Base-by-base conservation (phyloP, 2,329 filamentous ascomycete species). In the Coleophoma eucalyptorum region DNA sequence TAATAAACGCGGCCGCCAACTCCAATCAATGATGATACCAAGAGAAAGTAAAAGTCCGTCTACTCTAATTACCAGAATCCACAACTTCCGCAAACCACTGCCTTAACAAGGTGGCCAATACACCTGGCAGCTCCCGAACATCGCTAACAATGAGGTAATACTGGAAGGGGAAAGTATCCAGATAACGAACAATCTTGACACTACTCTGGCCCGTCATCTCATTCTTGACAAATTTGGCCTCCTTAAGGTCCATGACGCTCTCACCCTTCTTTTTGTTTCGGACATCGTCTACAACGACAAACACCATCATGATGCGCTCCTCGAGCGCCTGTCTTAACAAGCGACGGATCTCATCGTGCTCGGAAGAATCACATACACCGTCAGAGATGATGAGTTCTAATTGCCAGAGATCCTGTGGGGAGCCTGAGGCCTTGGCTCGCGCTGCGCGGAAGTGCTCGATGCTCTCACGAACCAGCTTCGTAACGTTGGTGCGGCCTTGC, bases 241-340 rank as follows among this genome's bases (percentile, higher is more conserved):
- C 87, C 67, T 91, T 90, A 62, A 97, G 77, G 66, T 97, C 91
- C 62, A 97, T 71, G 54, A 99, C 95, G 61, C 84, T 88, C 54
- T 83, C 78, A 43, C 77, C 78, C 46, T 75, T 71, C 58, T 76
- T 75, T 56, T 76, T 73, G 20, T 69, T 69, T 51, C 71, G 70
- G 19, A 75, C 64, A 42, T 82, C 77, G 73, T 99, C 94, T 65
- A 99, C 90, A 62, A 99, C 88, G 61, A 99, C 90, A 68, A 99
- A 99, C 5, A 99, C 93, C 56, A 97, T 85, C 90, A 99, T 97
- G 65, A 99, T 95, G 15, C 91, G 80, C 71, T 97, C 90, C 68
- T 97, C 92, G 63, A 91, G 84, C 1, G 94, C 93, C 69, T 93
- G 87, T 10, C 94, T 80, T 11, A 99, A 83, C 19, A 97, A 78